Conservation (phyloP, 805 yeast species). For the Kluyveromyces siamensis region DNA sequence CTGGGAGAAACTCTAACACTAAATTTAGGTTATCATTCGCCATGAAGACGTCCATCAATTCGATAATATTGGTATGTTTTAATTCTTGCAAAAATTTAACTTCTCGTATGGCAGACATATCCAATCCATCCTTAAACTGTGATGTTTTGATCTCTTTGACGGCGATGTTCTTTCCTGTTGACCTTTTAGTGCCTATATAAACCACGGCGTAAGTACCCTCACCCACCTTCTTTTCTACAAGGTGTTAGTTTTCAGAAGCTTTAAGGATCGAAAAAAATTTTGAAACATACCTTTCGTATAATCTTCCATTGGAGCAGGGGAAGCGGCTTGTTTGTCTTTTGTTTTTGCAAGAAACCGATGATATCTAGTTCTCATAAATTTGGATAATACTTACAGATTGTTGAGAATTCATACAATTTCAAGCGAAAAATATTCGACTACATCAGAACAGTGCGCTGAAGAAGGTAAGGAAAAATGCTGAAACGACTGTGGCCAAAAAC, state of each 20-base stretch:
- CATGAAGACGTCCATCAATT: conserved; percentile 79
- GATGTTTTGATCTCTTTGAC: conserved; percentile 94
- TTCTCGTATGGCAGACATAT: conserved; percentile 95
- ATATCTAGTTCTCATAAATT: not conserved
- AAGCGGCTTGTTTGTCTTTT: not conserved
- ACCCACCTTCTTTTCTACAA: conserved; percentile 75
- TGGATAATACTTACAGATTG: not conserved
- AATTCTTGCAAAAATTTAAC: conserved; percentile 82
- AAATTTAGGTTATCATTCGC: conserved; percentile 57
- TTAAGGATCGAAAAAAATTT: not conserved
- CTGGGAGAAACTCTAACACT: conserved; percentile 88
- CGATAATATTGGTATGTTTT: conserved; percentile 72
- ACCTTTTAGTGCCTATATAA: conserved; percentile 58
- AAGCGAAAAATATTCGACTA: not conserved
- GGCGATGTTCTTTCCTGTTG: conserved; percentile 55
- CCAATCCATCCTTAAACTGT: conserved; percentile 89
- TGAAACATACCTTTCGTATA: not conserved
- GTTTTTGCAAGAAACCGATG: not conserved
- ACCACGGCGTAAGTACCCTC: conserved; percentile 99
- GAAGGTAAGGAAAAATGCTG: not conserved
- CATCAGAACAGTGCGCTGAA: not conserved
- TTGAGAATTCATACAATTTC: not conserved
- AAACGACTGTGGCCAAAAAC: not conserved
- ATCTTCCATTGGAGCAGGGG: not conserved
- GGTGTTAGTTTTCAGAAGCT: not conserved